Percentiles rank a stretch among this genome's conserved stretches.
Conservation (phyloP, 108 stramenopile species). For the Discostella pseudostelligera region DNA sequence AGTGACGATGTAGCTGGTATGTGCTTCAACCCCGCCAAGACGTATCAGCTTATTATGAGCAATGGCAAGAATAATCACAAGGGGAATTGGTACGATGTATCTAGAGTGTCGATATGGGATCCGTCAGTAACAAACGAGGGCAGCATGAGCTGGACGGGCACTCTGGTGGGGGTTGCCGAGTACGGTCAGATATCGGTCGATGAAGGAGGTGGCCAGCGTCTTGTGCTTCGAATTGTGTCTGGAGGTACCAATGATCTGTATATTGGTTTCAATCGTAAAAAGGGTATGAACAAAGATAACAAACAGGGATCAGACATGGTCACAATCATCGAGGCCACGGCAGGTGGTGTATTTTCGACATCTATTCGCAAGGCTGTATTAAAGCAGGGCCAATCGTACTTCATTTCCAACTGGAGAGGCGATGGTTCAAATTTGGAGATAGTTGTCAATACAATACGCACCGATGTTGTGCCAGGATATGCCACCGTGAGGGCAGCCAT, state of each 20-base stretch:
- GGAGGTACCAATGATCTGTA: conserved; percentile 15
- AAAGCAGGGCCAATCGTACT: conserved; percentile 3
- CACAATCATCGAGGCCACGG: conserved; percentile 11
- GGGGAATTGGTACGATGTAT: conserved; percentile 1
- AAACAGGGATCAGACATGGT: conserved; percentile 21
- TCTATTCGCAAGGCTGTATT: conserved; percentile 10
- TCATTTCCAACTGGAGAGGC: conserved; percentile 14
- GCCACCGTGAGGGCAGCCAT: not conserved
- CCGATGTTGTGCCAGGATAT: conserved; percentile 12
- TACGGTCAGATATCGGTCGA: not conserved
- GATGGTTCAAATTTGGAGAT: conserved; percentile 8
- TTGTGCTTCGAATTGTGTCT: conserved; percentile 29
- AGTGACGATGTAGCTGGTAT: conserved; percentile 17
- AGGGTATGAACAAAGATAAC: conserved; percentile 22
- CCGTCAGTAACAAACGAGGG: not conserved
- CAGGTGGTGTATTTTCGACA: conserved; percentile 16
- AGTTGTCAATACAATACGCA: not conserved
- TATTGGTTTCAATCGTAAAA: conserved; percentile 36
- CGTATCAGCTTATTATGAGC: conserved; percentile 3
- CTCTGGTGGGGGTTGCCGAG: conserved; percentile 32
- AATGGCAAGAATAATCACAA: not conserved
- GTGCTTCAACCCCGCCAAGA: conserved; percentile 25
- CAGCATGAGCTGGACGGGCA: not conserved
- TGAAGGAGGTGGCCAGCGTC: not conserved
- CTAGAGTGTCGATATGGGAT: not conserved